phyloP scores from a whole-genome alignment of 2,329 filamentous ascomycete species.

The Aspergillus ochraceus region DNA sequence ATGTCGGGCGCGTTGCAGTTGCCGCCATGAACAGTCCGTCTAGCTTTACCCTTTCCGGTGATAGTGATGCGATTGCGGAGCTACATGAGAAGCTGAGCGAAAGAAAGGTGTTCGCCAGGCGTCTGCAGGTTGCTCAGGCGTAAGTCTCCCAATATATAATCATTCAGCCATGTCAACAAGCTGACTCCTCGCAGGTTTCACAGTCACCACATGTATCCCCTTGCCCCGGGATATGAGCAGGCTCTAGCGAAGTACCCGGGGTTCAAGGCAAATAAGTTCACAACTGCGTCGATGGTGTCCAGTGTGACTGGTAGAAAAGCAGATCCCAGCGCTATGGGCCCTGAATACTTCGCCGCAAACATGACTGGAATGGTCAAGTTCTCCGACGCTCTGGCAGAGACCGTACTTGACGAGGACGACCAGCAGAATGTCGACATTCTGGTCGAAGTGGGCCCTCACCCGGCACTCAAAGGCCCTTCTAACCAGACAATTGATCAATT shows the following conservation, averaged over 20 bases:
- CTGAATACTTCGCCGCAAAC: constrained; percentile 12
- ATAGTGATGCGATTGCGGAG: constrained; percentile 23
- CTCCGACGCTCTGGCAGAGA: constrained; percentile 4
- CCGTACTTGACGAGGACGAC: neutral
- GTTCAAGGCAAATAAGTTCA: neutral
- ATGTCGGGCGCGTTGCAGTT: constrained; percentile 19
- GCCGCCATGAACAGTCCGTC: constrained; percentile 41
- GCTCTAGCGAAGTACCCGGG: neutral
- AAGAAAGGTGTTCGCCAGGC: constrained; percentile 21
- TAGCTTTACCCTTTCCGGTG: constrained; percentile 41
- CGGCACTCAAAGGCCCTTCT: constrained; percentile 22
- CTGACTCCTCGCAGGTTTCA: constrained; percentile 20
- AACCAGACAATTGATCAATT: constrained; percentile 2
- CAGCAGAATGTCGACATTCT: constrained; percentile 1
- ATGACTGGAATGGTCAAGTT: constrained; percentile 9
- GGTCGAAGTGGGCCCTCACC: constrained; percentile 18
- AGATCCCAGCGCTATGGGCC: neutral
- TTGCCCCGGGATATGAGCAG: constrained; percentile 23
- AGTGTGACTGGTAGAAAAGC: constrained; percentile 6
- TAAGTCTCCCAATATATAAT: neutral
- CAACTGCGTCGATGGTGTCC: constrained; percentile 7
- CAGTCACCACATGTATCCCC: constrained; percentile 23
- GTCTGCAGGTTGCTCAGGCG: constrained; percentile 25
- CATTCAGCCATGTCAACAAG: neutral
- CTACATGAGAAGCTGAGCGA: constrained; percentile 23